Percentiles rank a stretch among this genome's conserved stretches.
phyloP scores from a whole-genome alignment of 2,329 filamentous ascomycete genomes.

The Coccinonectria pachysandricola region DNA sequence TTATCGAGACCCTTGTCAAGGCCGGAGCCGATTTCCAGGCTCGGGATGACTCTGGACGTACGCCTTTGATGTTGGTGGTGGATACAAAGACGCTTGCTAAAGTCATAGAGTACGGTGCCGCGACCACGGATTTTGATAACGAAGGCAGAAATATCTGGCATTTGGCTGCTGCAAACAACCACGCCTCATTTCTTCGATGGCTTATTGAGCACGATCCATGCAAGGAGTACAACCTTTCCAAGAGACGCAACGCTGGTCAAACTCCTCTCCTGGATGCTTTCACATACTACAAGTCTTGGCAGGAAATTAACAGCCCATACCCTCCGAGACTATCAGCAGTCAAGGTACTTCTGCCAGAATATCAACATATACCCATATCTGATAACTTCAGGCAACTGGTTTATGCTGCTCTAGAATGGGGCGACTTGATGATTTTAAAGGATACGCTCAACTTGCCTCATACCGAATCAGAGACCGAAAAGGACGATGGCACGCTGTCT shows the following conservation, averaged over 20 bases:
- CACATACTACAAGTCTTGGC: slow-evolving; percentile 6
- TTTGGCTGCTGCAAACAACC: slow-evolving; percentile 24
- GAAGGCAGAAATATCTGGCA: slow-evolving; percentile 29
- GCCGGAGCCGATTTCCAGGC: slow-evolving; percentile 19
- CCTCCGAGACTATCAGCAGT: slow-evolving; percentile 1
- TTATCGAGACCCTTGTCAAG: slow-evolving; percentile 19
- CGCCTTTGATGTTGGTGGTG: slow-evolving; percentile 27
- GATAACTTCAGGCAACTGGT: slow-evolving; percentile 4
- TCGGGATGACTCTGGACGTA: slow-evolving; percentile 20
- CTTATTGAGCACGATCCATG: slow-evolving; percentile 21
- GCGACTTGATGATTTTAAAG: slow-evolving; percentile 13
- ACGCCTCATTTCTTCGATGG: slow-evolving; percentile 19
- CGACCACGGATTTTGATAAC: slow-evolving; percentile 21
- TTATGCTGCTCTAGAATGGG: slow-evolving; percentile 19
- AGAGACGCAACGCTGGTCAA: slow-evolving; percentile 8
- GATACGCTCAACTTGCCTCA: slow-evolving; percentile 10
- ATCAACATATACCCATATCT: no score
- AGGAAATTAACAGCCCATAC: background rate
- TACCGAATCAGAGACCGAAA: background rate
- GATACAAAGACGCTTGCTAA: slow-evolving; percentile 13
- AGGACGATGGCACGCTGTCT: slow-evolving; percentile 2
- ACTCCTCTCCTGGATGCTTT: slow-evolving; percentile 25
- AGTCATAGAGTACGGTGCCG: slow-evolving; percentile 16
- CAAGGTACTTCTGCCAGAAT: slow-evolving; percentile 9
- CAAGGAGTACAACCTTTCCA: slow-evolving; percentile 18